These are phyloP conservation scores for Sporormia fimetaria DNA, from an alignment of 495 filamentous ascomycete genomes.

Conservation along the genomic window DNA sequence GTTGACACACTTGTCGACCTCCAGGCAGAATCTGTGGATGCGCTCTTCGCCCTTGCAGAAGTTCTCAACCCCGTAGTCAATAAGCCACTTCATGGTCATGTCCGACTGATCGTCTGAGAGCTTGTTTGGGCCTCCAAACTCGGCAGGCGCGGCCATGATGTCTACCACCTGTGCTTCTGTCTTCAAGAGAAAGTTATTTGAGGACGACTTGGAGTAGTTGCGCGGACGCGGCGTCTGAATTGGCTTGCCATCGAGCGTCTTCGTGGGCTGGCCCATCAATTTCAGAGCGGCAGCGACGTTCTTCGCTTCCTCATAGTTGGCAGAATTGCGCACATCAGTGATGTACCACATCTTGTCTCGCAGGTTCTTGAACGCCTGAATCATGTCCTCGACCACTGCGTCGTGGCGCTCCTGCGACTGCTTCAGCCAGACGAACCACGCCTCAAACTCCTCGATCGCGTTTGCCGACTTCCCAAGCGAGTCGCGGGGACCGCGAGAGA, in stretches of 20 bases:
- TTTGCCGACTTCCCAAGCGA: constrained; percentile 52
- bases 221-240: constrained; percentile 34
- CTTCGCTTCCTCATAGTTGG: constrained; percentile 75
- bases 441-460: constrained; percentile 61
- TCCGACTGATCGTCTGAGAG: constrained; percentile 92
- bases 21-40: constrained; percentile 87
- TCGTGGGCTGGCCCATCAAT: constrained; percentile 57
- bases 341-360: constrained; percentile 99
- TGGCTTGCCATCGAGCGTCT: constrained; percentile 45
- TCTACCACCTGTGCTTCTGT: constrained; percentile 82
- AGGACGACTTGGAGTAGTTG: constrained; percentile 42
- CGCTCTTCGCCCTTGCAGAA: constrained; percentile 93
- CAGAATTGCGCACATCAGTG: constrained; percentile 88
- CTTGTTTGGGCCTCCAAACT: constrained; percentile 86
- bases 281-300: constrained; percentile 80
- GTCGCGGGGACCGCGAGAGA: constrained; percentile 56
- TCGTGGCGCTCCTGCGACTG: constrained; percentile 62
- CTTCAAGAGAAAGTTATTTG: constrained; percentile 62
- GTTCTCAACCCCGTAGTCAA: constrained; percentile 72
- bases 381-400: constrained; percentile 53
- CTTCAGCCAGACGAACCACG: constrained; percentile 65
- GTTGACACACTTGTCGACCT: constrained; percentile 75
- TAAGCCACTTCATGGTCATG: constrained; percentile 73
- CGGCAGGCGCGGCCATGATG: constrained; percentile 67
- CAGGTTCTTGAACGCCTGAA: constrained; percentile 52